Evolutionary conservation across 495 filamentous ascomycete genomes (phyloP).

Genomic region (Neurospora intermedia): DNA sequence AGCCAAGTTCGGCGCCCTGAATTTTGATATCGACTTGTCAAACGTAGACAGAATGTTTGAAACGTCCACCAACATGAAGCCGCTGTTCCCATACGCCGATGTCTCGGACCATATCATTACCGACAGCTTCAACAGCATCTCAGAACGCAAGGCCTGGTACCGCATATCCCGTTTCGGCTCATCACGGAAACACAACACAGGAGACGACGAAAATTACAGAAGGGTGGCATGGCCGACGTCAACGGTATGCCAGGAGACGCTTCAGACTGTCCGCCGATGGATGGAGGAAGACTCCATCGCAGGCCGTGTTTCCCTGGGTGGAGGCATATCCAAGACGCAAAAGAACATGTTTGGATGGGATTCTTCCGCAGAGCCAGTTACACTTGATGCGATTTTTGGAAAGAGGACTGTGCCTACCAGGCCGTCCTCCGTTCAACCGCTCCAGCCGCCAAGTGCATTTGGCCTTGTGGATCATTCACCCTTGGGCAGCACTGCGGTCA

Average conservation of each 20-base stretch:
- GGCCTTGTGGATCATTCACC: background rate
- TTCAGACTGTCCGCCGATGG: constrained; percentile 48
- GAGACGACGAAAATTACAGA: constrained; percentile 47
- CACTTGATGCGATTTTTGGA: constrained; percentile 35
- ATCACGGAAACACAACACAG: constrained; percentile 42
- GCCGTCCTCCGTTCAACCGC: constrained; percentile 13
- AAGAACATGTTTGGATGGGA: constrained; percentile 46
- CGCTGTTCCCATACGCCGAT: constrained; percentile 1
- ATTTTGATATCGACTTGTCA: constrained; percentile 30
- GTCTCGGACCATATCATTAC: constrained; percentile 28
- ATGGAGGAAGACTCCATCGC: constrained; percentile 48
- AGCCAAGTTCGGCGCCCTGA: constrained; percentile 22
- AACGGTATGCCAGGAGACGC: constrained; percentile 37
- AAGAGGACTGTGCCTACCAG: constrained; percentile 17
- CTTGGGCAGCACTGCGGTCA: constrained; percentile 3
- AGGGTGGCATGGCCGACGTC: constrained; percentile 45
- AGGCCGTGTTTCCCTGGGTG: constrained; percentile 38
- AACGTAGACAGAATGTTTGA: constrained; percentile 36
- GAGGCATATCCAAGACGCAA: constrained; percentile 27
- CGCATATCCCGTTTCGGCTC: constrained; percentile 47
- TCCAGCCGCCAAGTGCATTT: background rate
- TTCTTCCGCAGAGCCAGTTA: constrained; percentile 34
- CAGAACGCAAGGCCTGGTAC: constrained; percentile 54
- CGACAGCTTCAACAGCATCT: constrained; percentile 39
- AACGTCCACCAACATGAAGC: background rate